Percentiles rank a stretch among this genome's conserved stretches.
Evolutionary conservation across 306 rosid genomes (phyloP).

Genomic region (Luffa acutangula): DNA sequence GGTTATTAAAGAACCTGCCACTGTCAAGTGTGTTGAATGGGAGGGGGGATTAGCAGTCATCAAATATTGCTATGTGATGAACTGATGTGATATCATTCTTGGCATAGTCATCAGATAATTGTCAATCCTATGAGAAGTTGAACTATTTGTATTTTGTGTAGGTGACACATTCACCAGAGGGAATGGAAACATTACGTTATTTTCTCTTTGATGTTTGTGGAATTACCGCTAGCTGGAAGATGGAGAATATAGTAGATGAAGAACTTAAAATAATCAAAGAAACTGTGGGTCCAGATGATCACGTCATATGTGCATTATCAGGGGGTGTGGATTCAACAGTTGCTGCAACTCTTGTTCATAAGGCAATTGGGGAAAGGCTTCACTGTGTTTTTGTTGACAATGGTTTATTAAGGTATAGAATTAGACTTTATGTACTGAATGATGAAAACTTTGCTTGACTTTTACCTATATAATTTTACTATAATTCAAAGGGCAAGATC

Average conservation of each 20-base stretch:
- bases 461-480: not conserved
- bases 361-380: conserved; percentile 88
- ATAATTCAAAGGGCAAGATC: not conserved
- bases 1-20: not conserved
- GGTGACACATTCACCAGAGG: conserved; percentile 90
- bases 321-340: conserved; percentile 98
- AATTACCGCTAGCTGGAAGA: conserved; percentile 65
- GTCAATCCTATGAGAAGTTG: not conserved
- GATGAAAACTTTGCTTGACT: not conserved
- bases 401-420: conserved; percentile 70
- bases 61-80: not conserved
- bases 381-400: conserved; percentile 94
- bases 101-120: not conserved
- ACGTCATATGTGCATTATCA: conserved; percentile 81
- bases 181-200: conserved; percentile 62
- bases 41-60: not conserved
- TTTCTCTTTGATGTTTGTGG: conserved; percentile 74
- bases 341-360: conserved; percentile 89
- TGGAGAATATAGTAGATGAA: conserved; percentile 80
- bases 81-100: not conserved
- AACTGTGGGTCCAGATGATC: conserved; percentile 51
- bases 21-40: not conserved
- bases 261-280: conserved; percentile 58
- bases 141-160: conserved; percentile 19
- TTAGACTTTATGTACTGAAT: not conserved